phyloP scores from a whole-genome alignment of 176 grass and related monocot species.

The Avena sativa region DNA sequence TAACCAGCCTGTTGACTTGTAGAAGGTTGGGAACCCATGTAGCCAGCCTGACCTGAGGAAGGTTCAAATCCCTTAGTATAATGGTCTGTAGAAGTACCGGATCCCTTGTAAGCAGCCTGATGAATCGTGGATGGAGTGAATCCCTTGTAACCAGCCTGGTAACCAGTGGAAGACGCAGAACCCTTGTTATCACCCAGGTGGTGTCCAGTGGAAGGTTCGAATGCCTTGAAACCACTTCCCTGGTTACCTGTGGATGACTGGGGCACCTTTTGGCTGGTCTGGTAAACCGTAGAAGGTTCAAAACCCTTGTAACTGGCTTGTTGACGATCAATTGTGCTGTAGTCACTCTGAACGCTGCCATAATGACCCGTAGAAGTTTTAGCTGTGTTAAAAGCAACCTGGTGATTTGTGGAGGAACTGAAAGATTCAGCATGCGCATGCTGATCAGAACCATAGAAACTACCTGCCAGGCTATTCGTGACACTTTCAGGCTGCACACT shows the following conservation, averaged over 20 bases:
- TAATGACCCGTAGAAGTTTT: slow-evolving; percentile 40
- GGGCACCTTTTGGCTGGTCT: slow-evolving; percentile 42
- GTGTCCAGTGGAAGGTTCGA: slow-evolving; percentile 24
- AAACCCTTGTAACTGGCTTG: slow-evolving; percentile 47
- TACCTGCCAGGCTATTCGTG: slow-evolving; percentile 42
- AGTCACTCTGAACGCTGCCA: slow-evolving; percentile 40
- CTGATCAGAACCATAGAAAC: slow-evolving; percentile 52
- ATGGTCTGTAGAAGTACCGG: slow-evolving; percentile 27
- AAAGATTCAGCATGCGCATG: slow-evolving; percentile 17
- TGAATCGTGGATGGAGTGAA: slow-evolving; percentile 37
- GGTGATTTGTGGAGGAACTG: slow-evolving; percentile 33
- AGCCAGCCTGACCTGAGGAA: slow-evolving; percentile 45
- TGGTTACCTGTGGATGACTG: slow-evolving; percentile 42
- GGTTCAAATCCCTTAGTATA: slow-evolving; percentile 40
- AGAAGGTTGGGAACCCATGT: slow-evolving; percentile 40
- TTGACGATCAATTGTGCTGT: slow-evolving; percentile 41
- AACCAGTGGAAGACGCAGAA: slow-evolving; percentile 41
- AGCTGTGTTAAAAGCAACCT: slow-evolving; percentile 42
- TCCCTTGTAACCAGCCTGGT: slow-evolving; percentile 35
- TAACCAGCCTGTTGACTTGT: slow-evolving; percentile 25
- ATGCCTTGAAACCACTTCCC: slow-evolving; percentile 31
- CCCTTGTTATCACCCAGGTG: slow-evolving; percentile 45
- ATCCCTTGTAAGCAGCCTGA: slow-evolving; percentile 30
- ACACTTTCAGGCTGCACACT: slow-evolving; percentile 49
- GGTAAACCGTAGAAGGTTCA: slow-evolving; percentile 42